Percentiles rank a stretch among this genome's conserved stretches.
phyloP scores from a whole-genome alignment of 176 grass and related monocot species.

The Leersia perrieri region DNA sequence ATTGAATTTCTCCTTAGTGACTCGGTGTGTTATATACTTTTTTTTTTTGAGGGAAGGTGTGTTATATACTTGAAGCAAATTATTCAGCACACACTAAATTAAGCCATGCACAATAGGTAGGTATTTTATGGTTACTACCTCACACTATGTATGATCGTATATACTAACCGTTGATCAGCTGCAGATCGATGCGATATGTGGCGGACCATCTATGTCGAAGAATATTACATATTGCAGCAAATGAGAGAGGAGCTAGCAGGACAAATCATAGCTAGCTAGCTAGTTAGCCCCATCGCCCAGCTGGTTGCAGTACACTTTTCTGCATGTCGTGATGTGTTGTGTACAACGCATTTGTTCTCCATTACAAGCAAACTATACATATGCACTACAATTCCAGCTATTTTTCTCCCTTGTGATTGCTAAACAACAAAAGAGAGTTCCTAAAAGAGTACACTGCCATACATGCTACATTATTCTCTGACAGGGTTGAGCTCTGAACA shows the following conservation, averaged over 20 bases:
- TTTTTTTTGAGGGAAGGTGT: too few species aligned
- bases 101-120: too few species aligned
- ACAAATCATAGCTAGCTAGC: neutral
- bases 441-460: neutral
- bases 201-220: neutral
- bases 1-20: too few species aligned
- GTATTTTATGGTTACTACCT: neutral
- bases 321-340: neutral
- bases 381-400: neutral
- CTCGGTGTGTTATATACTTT: too few species aligned
- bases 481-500: neutral
- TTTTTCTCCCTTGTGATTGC: neutral
- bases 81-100: too few species aligned
- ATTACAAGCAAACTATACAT: neutral
- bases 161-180: neutral
- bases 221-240: neutral
- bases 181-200: neutral
- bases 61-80: too few species aligned
- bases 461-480: neutral
- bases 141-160: too few species aligned
- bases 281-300: neutral
- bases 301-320: neutral
- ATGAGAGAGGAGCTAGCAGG: neutral
- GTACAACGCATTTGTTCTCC: neutral
- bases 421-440: neutral